These are phyloP conservation scores for Cryptococcus jaspeensis DNA, from an alignment of 1,284 basidiomycete species.

Conservation along the genomic window DNA sequence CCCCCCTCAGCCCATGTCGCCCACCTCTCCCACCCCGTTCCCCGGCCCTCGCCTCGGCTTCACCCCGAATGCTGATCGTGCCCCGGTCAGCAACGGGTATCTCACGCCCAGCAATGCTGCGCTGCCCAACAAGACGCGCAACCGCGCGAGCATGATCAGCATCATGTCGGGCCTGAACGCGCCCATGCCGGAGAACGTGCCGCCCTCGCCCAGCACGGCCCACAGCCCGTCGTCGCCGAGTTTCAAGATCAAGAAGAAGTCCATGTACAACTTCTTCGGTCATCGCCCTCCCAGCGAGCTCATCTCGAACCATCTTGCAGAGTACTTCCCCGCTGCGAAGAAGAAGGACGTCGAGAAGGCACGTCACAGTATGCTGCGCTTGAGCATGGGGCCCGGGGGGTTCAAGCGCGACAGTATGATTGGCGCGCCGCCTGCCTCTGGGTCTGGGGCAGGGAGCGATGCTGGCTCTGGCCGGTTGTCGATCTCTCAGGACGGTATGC, in stretches of 20 bases:
- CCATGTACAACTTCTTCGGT: constrained; percentile 92
- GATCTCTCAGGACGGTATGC: background rate
- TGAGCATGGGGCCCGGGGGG: constrained; percentile 45
- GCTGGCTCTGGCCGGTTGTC: no score
- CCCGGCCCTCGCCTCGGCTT: constrained; percentile 38
- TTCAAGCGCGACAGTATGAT: constrained; percentile 12
- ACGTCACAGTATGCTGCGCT: constrained; percentile 71
- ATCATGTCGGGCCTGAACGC: constrained; percentile 90
- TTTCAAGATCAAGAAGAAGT: constrained; percentile 51
- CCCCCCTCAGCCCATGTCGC: constrained; percentile 52
- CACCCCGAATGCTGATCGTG: background rate
- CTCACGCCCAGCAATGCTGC: constrained; percentile 5
- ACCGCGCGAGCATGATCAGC: constrained; percentile 90
- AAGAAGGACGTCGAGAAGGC: constrained; percentile 84
- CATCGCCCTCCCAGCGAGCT: constrained; percentile 96
- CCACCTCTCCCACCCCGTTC: constrained; percentile 53
- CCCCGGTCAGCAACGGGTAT: constrained; percentile 4
- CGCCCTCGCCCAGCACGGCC: constrained; percentile 47
- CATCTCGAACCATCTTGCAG: constrained; percentile 91
- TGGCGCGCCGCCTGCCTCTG: background rate
- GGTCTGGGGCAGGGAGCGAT: background rate
- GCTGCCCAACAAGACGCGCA: constrained; percentile 62
- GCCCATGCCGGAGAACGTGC: constrained; percentile 63
- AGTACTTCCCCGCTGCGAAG: constrained; percentile 93
- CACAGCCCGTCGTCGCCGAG: constrained; percentile 48